A percentile compares a stretch with the other conserved stretches of the same genome.
phyloP scores from a whole-genome alignment of 371 early-diverging fungal genomes.

The Paraphysoderma sedebokerense region DNA sequence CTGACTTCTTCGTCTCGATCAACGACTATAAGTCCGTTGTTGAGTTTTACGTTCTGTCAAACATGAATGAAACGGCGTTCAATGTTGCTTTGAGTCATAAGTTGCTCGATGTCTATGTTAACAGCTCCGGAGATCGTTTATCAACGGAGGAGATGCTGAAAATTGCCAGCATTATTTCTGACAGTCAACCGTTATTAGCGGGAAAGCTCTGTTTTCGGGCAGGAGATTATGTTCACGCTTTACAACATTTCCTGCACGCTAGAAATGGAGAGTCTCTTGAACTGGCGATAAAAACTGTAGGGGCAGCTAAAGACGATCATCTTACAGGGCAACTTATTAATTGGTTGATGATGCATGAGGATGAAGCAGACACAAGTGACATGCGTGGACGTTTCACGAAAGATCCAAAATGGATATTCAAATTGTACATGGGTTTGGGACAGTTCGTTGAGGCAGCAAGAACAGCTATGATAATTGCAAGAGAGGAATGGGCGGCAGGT shows the following conservation, averaged over 20 bases:
- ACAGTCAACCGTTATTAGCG: constrained; percentile 11
- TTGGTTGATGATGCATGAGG: constrained; percentile 17
- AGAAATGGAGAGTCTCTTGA: constrained; percentile 13
- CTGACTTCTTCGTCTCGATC: constrained; percentile 19
- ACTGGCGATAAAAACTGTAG: constrained; percentile 27
- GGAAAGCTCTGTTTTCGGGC: constrained; percentile 18
- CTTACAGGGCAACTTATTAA: constrained; percentile 29
- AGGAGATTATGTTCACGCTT: constrained; percentile 18
- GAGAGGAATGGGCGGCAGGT: constrained; percentile 27
- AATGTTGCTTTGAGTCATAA: constrained; percentile 26
- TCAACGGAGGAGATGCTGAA: constrained; percentile 9
- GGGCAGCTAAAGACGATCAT: constrained; percentile 21
- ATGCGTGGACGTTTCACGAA: not conserved
- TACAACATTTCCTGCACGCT: constrained; percentile 17
- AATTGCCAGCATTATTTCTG: constrained; percentile 19
- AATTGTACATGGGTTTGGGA: constrained; percentile 28
- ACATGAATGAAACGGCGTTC: constrained; percentile 27
- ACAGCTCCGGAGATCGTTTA: constrained; percentile 18
- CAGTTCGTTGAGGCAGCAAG: constrained; percentile 27
- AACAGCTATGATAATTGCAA: constrained; percentile 29
- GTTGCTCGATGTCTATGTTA: constrained; percentile 24
- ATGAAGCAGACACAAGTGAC: not conserved
- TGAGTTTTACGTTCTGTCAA: constrained; percentile 31
- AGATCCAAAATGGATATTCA: constrained; percentile 18
- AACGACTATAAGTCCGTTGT: constrained; percentile 22